Evolutionary conservation across 2,329 filamentous ascomycete genomes (phyloP), one percentile per base, ranked within the genome.

Genomic region (Microcyclospora tardicrescens): DNA sequence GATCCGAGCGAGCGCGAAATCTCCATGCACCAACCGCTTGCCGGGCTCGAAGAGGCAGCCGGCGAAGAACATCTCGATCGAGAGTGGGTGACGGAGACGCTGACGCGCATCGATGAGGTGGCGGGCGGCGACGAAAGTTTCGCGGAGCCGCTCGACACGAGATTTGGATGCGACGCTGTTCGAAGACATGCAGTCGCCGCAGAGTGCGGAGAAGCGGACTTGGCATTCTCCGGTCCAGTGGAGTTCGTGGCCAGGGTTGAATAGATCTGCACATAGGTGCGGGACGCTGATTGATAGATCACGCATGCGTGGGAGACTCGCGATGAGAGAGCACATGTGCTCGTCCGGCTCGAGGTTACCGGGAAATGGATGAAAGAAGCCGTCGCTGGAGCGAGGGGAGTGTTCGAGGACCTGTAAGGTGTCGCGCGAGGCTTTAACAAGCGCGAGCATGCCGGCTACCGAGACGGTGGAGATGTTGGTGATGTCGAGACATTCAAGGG

Each of bases 391-490:
- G 31, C 67, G 63, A n/a, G 68, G 68, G 33, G 67, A 69, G 54
- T 72, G 67, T 54, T 72, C 68, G 16, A 72, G 60, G 33, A 71
- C 65, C 36, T 65, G 62, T 12, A 72, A 56, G 6, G 67, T 69
- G 35, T 56, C 49, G 42, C 58, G 59, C 2, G 68, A 70, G 16
- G 68, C 62, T 49, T 66, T 65, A 37, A 72, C 64, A 16, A 73
- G 60, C 15, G 68, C 64, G 50, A 72, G 66, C 43, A 73, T 64
- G 34, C 68, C 62, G 29, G 69, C 64, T 32, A 72, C 69, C 15
- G 67, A 66, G 45, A 72, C 62, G 38, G 67, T 70, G 13, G 66
- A 68, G 37, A 70, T 64, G 47, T 69, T 69, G 8, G 69, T 71
- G 46, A 73, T 56, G 51, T 73, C 68, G 34, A 73, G 66, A 42